phyloP scores from a whole-genome alignment of 1,139 yeast genomes.

The Groenewaldozyma auringiensis region DNA sequence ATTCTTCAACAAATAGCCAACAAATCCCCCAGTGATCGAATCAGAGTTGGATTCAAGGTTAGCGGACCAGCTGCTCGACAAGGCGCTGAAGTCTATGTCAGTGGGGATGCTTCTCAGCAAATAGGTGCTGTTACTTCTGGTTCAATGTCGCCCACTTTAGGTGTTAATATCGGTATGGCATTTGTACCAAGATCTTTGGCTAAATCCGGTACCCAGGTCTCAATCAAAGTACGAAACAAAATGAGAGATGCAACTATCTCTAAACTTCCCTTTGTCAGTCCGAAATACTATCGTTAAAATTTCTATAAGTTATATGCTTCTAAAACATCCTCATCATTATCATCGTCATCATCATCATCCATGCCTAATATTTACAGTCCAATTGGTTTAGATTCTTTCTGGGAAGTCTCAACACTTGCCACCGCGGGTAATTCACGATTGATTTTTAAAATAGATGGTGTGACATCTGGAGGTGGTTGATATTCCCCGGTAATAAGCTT shows the following conservation, averaged over 20 bases:
- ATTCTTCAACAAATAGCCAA: constrained; percentile 65
- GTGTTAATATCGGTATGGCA: constrained; percentile 81
- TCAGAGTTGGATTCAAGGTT: constrained; percentile 70
- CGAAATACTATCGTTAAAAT: constrained; percentile 52
- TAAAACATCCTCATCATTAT: not conserved
- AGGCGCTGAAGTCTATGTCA: constrained; percentile 56
- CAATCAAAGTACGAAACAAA: constrained; percentile 79
- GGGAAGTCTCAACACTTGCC: too few species aligned
- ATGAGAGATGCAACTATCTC: constrained; percentile 63
- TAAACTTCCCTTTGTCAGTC: constrained; percentile 77
- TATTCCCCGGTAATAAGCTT: constrained; percentile 43
- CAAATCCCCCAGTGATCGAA: constrained; percentile 41
- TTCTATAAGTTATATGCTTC: not conserved
- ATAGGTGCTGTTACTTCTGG: constrained; percentile 86
- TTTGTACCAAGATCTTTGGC: constrained; percentile 66
- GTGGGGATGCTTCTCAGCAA: constrained; percentile 42
- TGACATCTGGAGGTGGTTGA: constrained; percentile 40
- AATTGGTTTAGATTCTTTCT: too few species aligned
- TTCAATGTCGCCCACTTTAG: constrained; percentile 77
- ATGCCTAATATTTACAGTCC: too few species aligned
- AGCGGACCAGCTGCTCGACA: constrained; percentile 93
- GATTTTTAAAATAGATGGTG: constrained; percentile 33
- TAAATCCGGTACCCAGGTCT: constrained; percentile 69
- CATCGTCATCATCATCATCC: not conserved
- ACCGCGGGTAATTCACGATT: too few species aligned